Evolutionary conservation across 306 rosid species (phyloP).

Genomic region (Rosa persica): DNA sequence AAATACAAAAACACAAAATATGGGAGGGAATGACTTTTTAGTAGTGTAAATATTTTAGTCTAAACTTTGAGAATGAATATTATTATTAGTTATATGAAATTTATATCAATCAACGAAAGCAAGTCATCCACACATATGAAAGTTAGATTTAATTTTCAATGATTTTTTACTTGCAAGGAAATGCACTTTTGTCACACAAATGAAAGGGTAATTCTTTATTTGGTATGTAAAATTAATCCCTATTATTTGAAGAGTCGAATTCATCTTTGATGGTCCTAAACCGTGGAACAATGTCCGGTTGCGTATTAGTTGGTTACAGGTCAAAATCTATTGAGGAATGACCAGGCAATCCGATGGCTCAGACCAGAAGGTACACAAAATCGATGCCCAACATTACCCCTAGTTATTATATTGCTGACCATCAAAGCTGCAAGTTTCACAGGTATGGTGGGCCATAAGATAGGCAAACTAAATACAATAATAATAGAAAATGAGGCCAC

Average conservation of each 20-base stretch:
- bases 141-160: too few species aligned
- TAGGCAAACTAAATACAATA: conserved; percentile 10
- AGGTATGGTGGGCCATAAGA: conserved; percentile 35
- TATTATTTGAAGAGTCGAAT: background rate
- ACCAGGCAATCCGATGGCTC: conserved; percentile 29
- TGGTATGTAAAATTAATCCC: background rate
- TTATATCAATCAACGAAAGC: too few species aligned
- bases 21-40: background rate
- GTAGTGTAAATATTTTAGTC: background rate
- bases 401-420: conserved; percentile 16
- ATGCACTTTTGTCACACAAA: too few species aligned
- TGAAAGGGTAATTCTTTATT: too few species aligned
- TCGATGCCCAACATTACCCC: conserved; percentile 28
- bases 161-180: too few species aligned
- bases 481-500: conserved; percentile 17
- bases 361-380: conserved; percentile 1
- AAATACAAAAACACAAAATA: too few species aligned
- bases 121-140: too few species aligned
- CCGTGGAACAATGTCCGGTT: conserved; percentile 22
- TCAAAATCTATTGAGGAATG: conserved; percentile 26
- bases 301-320: conserved; percentile 17
- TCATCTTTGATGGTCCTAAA: conserved; percentile 5
- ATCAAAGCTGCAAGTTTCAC: conserved; percentile 24
- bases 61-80: too few species aligned
- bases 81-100: too few species aligned